Conservation (phyloP, 768 basidiomycete genomes). For the Lentinula sp. region DNA sequence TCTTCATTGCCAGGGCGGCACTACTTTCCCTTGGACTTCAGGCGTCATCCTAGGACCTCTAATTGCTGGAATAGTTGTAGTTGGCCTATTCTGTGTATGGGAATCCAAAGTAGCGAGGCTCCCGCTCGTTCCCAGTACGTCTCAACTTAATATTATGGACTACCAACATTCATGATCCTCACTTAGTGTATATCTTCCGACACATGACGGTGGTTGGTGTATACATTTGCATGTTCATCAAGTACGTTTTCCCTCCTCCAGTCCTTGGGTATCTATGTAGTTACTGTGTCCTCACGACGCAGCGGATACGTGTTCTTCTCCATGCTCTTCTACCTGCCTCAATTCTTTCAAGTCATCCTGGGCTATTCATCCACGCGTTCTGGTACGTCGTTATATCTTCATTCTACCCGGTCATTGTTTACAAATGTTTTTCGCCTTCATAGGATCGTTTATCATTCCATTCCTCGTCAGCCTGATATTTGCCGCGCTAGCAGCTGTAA, state of each 20-base stretch:
- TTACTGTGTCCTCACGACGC: neutral
- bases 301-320: conserved; percentile 61
- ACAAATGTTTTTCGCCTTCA: conserved; percentile 7
- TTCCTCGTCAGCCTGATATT: conserved; percentile 59
- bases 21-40: conserved; percentile 67
- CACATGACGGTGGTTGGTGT: conserved; percentile 61
- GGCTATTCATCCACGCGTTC: conserved; percentile 57
- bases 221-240: conserved; percentile 65
- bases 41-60: conserved; percentile 58
- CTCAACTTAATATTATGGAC: neutral
- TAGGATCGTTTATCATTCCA: conserved; percentile 62
- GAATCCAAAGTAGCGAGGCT: conserved; percentile 67
- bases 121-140: conserved; percentile 67
- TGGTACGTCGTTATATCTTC: conserved; percentile 8
- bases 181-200: conserved; percentile 65
- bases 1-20: conserved; percentile 47
- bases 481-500: conserved; percentile 46
- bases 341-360: conserved; percentile 68
- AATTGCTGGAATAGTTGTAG: conserved; percentile 45
- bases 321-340: conserved; percentile 65
- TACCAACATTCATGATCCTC: neutral
- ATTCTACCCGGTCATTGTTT: neutral
- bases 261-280: neutral
- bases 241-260: conserved; percentile 27
- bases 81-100: conserved; percentile 58